Evolutionary conservation across 78 protist species (phyloP), one percentile per base, ranked within the genome.

Genomic region (Dictyostelium firmibasis): DNA sequence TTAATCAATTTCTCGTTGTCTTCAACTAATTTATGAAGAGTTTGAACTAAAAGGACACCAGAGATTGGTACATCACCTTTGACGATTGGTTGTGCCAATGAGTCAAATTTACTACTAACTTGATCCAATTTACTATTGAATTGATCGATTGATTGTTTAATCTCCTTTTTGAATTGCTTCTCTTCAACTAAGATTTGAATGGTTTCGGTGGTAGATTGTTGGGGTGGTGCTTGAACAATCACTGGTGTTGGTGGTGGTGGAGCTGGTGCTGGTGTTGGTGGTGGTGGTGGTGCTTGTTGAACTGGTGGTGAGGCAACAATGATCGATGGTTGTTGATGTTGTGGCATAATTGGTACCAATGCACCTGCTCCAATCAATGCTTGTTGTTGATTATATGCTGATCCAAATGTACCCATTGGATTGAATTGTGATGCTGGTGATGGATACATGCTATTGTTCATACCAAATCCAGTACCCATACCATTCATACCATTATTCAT

Each of bases 31-130:
- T 69, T 89, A 50, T 89, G 25, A 11, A 89, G 53, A 3, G 94
- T 81, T 81, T 89, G 94, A 33, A 89, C 87, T 33, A 89, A 81
- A 3, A 89, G 20, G 0, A 89, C n/a, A 81, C 94, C 94, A 47
- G 83, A 69, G 31, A 89, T 89, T 78, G 94, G 88, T 27, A 89
- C 74, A 29, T 89, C 94, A 69, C 94, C 94, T 35, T 89, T 83
- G 38, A 89, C 82, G 25, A 89, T 89, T 64, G 94, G 94, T 67
- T 60, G 69, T 0, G 83, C 47, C 7, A 89, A 38, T 27, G 83
- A 31, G 9, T 89, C 94, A 35, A 89, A 89, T 50, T 89, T 89
- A 47, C 27, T 43, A 20, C 44, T 31, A 31, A 89, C 94, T 47
- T 69, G 64, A 35, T 89, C 94, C 20, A 89, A 67, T 67, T 89